These are phyloP conservation scores for Geum urbanum DNA, from an alignment of 306 rosid genomes.

Conservation along the genomic window DNA sequence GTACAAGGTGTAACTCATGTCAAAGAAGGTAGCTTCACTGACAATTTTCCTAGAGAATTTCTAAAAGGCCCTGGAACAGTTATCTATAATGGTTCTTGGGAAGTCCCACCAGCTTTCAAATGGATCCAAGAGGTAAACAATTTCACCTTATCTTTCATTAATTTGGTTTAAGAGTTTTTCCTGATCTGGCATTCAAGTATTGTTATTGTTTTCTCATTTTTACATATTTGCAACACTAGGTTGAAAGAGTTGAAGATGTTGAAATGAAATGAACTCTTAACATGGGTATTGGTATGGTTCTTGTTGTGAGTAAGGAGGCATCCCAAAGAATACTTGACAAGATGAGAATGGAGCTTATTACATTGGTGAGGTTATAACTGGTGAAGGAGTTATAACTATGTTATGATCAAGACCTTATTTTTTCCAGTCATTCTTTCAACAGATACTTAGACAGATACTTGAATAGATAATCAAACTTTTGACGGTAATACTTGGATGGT, in stretches of 20 bases:
- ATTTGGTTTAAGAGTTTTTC: neutral
- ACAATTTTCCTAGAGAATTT: slow-evolving; percentile 81
- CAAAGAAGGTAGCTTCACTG: slow-evolving; percentile 93
- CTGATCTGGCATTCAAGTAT: neutral
- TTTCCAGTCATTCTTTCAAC: too few species aligned
- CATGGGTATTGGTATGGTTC: slow-evolving; percentile 89
- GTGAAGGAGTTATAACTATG: too few species aligned
- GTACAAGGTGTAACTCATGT: slow-evolving; percentile 83
- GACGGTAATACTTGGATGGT: too few species aligned
- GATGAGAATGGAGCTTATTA: slow-evolving; percentile 35
- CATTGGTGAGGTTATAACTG: slow-evolving; percentile 64
- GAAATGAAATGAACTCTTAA: slow-evolving; percentile 83
- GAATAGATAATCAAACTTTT: too few species aligned
- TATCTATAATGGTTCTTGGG: slow-evolving; percentile 65
- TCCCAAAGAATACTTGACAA: slow-evolving; percentile 46
- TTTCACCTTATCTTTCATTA: neutral
- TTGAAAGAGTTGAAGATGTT: slow-evolving; percentile 57
- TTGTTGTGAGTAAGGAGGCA: slow-evolving; percentile 62
- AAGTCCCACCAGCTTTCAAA: slow-evolving; percentile 59
- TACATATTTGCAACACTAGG: slow-evolving; percentile 33
- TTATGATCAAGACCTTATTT: too few species aligned
- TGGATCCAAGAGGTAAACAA: slow-evolving; percentile 91
- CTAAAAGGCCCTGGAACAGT: slow-evolving; percentile 77
- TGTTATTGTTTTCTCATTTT: neutral
- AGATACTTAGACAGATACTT: too few species aligned